phyloP scores from a whole-genome alignment of 441 rosid species.

The Populus trichocarpa region DNA sequence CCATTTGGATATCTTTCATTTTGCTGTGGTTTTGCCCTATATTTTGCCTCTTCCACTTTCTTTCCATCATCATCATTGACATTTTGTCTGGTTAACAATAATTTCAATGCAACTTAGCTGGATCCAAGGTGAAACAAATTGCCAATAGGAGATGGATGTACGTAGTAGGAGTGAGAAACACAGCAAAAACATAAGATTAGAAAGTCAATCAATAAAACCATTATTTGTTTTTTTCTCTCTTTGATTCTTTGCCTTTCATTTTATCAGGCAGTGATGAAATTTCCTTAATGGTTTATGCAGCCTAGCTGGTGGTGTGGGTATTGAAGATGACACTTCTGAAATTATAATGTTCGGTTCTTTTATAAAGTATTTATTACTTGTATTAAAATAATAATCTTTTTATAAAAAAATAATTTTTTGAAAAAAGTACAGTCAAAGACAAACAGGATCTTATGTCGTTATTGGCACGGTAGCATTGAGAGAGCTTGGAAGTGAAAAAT shows the following conservation, averaged over 20 bases:
- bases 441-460: not conserved
- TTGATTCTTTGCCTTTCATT: not conserved
- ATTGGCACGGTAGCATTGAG: not conserved
- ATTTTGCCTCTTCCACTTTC: too few species aligned
- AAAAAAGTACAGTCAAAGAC: not conserved
- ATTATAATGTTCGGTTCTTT: too few species aligned
- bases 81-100: too few species aligned
- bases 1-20: too few species aligned
- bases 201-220: too few species aligned
- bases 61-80: too few species aligned
- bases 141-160: not conserved
- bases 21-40: too few species aligned
- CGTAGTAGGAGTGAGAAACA: not conserved
- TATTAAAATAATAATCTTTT: too few species aligned
- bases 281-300: not conserved
- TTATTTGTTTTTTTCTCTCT: not conserved
- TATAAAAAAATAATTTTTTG: too few species aligned
- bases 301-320: not conserved
- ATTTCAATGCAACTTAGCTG: not conserved
- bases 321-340: not conserved
- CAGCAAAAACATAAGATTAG: too few species aligned
- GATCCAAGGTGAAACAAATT: not conserved
- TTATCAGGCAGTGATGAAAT: not conserved
- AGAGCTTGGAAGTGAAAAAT: not conserved
- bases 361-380: too few species aligned